Conservation (phyloP, 2,329 filamentous ascomycete species). For the Scleromitrula shiraiana region DNA sequence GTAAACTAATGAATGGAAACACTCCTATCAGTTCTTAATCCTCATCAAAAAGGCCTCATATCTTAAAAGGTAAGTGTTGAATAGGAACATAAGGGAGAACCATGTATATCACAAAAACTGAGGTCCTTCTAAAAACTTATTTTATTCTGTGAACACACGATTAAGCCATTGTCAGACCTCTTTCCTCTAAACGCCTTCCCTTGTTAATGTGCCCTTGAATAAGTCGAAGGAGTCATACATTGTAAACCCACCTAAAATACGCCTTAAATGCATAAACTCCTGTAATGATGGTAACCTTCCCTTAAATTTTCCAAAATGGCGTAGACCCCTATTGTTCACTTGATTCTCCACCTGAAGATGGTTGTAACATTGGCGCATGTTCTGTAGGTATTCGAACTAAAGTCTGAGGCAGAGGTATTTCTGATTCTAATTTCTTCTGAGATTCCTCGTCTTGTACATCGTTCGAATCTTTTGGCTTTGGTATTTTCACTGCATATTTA, state of each 20-base stretch:
- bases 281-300: constrained; percentile 8
- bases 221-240: neutral
- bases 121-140: too few species aligned
- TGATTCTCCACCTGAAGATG: constrained; percentile 11
- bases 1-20: too few species aligned
- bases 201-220: neutral
- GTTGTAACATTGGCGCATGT: constrained; percentile 52
- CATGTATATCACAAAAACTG: too few species aligned
- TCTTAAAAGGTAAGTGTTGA: too few species aligned
- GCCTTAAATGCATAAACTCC: constrained; percentile 10
- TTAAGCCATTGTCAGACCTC: neutral
- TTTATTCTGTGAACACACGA: too few species aligned
- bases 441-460: constrained; percentile 36
- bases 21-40: too few species aligned
- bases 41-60: neutral
- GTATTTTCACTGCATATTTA: constrained; percentile 54
- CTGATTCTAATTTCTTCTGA: constrained; percentile 31
- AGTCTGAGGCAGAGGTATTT: constrained; percentile 63
- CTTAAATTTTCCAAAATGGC: neutral
- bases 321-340: constrained; percentile 12
- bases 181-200: neutral
- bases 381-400: constrained; percentile 80
- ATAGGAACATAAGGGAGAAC: too few species aligned
- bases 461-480: constrained; percentile 44
- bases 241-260: neutral